Base-by-base conservation (phyloP, 148 eudicot species). In the Vaccinium vitisidaea region DNA sequence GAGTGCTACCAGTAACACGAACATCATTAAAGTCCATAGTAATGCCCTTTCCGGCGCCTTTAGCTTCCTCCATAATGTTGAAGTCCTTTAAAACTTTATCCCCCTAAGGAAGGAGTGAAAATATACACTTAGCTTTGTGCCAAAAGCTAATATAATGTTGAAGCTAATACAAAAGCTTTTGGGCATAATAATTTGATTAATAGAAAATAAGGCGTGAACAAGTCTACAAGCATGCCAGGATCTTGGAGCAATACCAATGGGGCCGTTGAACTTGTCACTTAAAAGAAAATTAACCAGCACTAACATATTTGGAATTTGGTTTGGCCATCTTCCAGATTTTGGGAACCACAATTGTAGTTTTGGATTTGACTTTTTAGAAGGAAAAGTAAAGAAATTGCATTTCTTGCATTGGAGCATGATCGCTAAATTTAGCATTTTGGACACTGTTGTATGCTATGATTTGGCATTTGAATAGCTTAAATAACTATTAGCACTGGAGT, bases 1-100 rank as follows among this genome's bases (percentile, higher is more conserved):
- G 87, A 70, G 97, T 92, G 86, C 90, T 90, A 70, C 89, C 95
- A 85, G 87, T 89, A n/a, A 96, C 94, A 43, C 14, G 8, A 12
- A 90, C 86, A 88, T 92, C 80, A 56, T 84, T 81, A 65, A 91
- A 90, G 16, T 87, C 93, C 80, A 43, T 80, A 49, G 32, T 43
- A 27, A 91, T 86, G 12, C 84, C 89, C 88, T 87, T 93, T 53
- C 93, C 90, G 80, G 83, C 84, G 55, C 98, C 98, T 46, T 89
- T 87, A 79, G 98, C 98, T 87, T 86, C 83, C 79, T 88, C 85
- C 63, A 86, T 86, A 48, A 96, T 96, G 75, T 96, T 89, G 52
- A 94, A 94, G 83, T 93, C 92, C 87, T 88, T 86, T 86, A 90
- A 75, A 77, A 88, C 88, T 48, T 52, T 87, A 15, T 88, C 83